Percentiles rank a stretch among this genome's conserved stretches.
Evolutionary conservation across 1,139 yeast genomes (phyloP).

Genomic region (Groenewaldozyma sp.): DNA sequence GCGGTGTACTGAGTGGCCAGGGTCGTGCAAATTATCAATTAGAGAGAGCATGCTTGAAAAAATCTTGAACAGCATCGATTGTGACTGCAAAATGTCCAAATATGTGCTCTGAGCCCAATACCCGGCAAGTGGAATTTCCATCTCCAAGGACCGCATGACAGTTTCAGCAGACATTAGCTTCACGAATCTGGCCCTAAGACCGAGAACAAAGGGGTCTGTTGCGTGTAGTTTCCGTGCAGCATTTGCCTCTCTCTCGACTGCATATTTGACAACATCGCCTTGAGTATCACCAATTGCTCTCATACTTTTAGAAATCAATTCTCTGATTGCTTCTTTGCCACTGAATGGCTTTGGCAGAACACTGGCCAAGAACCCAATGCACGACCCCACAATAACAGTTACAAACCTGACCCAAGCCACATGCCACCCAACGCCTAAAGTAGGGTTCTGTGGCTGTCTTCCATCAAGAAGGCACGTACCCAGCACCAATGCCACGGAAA

Average conservation of each 20-base stretch:
- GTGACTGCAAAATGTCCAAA: constrained; percentile 14
- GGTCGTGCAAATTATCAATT: constrained; percentile 16
- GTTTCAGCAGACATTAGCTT: constrained; percentile 14
- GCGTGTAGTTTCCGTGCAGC: constrained; percentile 15
- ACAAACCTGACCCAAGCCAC: constrained; percentile 32
- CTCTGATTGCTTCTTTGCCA: constrained; percentile 22
- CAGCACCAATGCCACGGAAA: constrained; percentile 24
- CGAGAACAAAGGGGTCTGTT: constrained; percentile 15
- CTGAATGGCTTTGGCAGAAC: constrained; percentile 28
- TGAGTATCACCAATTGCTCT: constrained; percentile 22
- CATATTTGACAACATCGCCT: constrained; percentile 23
- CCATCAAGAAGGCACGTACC: constrained; percentile 28
- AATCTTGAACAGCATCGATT: constrained; percentile 18
- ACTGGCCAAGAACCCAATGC: constrained; percentile 25
- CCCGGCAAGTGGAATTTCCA: constrained; percentile 24
- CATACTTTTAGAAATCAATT: constrained; percentile 17
- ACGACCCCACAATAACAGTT: constrained; percentile 26
- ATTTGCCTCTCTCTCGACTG: constrained; percentile 18
- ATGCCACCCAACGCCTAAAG: constrained; percentile 24
- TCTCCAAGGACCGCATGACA: constrained; percentile 17
- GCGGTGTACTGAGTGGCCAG: constrained; percentile 13
- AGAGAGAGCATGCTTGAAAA: constrained; percentile 16
- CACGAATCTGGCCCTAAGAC: constrained; percentile 14
- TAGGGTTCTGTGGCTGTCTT: constrained; percentile 5
- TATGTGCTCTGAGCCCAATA: constrained; percentile 24